Percentiles rank a stretch among this genome's conserved stretches.
phyloP scores from a whole-genome alignment of 345 rosid species.

The Lagerstroemia speciosa region DNA sequence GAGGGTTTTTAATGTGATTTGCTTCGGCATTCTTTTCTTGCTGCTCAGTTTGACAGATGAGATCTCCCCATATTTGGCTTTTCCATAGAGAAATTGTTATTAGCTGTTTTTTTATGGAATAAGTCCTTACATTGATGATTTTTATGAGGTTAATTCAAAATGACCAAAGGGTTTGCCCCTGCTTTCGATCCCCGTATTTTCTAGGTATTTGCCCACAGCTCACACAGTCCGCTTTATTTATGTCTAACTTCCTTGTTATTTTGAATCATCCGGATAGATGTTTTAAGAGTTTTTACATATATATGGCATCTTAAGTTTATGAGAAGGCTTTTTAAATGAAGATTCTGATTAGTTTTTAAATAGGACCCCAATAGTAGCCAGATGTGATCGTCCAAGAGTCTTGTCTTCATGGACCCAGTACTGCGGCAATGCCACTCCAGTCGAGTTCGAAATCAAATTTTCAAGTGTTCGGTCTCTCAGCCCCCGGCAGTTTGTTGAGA shows the following conservation, averaged over 20 bases:
- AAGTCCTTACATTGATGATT: too few relatives aligned
- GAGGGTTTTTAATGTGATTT: too few relatives aligned
- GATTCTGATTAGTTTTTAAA: constrained; percentile 8
- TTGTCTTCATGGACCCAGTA: constrained; percentile 70
- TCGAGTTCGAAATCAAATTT: constrained; percentile 61
- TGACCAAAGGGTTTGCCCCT: too few relatives aligned
- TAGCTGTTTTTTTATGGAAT: not conserved
- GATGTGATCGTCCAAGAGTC: constrained; percentile 75
- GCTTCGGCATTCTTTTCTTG: not conserved
- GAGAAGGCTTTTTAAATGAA: constrained; percentile 1
- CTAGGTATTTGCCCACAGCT: too few relatives aligned
- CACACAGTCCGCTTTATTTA: too few relatives aligned
- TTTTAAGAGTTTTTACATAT: not conserved
- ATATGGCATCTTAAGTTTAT: not conserved
- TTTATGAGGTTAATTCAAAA: too few relatives aligned
- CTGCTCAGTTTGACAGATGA: not conserved
- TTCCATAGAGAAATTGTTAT: not conserved
- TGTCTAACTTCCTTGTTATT: too few relatives aligned
- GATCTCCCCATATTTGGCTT: too few relatives aligned
- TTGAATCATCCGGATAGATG: too few relatives aligned
- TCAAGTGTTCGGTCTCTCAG: constrained; percentile 73
- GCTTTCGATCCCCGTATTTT: too few relatives aligned
- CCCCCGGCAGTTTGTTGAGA: constrained; percentile 83
- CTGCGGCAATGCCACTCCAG: constrained; percentile 57
- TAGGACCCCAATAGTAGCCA: constrained; percentile 83